Evolutionary conservation across 2,329 filamentous ascomycete genomes (phyloP), one percentile per base, ranked within the genome.

Genomic region (Knufia fluminis): DNA sequence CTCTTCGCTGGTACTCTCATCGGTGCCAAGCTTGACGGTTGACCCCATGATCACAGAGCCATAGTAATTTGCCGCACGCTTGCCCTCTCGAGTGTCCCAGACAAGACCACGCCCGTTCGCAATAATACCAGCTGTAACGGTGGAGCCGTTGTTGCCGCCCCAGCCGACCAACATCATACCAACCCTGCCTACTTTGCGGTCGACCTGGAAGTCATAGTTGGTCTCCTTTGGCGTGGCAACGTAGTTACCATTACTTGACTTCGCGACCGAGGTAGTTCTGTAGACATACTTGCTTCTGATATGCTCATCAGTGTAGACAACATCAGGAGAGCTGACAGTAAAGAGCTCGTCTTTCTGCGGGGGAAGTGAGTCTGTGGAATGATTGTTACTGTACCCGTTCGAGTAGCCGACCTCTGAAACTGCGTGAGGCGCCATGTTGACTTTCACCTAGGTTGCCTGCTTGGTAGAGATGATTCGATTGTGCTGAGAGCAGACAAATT

Each of bases 61-160:
- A 68, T 96, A 98, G 80, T 97, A 98, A 74, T 98, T 98, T 70
- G 92, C 85, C 57, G 79, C 75, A 57, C 82, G 87, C 59, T 79
- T 73, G 47, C 90, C 90, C 70, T 96, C 88, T 64, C 91, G 90
- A 62, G 92, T 97, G 57, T 96, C 87, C 92, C 92, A 98, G 54
- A 76, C 74, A 52, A 97, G 79, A 52, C 80, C 78, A 60, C 83
- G 86, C 66, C 87, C 86, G 73, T 98, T 98, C 71, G 91, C 92
- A 66, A 98, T 79, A 70, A 98, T 94, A 68, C 91, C 92, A 54
- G 92, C 92, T 52, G 92, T 97, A 55, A 98, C 88, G 51, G 92
- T 98, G 58, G 88, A 88, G 58, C 92, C 92, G 67, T 98, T 98
- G 80, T 98, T 98, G 64, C 92, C 92, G 70, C 92, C 92, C 82